phyloP scores from a whole-genome alignment of 768 basidiomycete genomes.

The Xerocomellus amylosporus region DNA sequence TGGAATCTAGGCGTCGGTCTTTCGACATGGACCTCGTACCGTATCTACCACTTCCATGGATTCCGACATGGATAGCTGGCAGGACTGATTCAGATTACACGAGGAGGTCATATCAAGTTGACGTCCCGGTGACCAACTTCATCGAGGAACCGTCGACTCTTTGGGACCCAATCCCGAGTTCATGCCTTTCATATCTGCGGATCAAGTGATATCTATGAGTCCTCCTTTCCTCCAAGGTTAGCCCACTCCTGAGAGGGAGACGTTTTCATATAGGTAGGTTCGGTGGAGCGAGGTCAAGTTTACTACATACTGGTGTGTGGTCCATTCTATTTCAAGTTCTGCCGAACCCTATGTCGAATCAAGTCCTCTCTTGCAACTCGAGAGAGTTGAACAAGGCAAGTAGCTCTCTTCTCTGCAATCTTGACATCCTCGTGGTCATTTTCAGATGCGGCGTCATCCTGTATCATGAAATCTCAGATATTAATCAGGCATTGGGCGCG shows the following conservation, averaged over 20 bases:
- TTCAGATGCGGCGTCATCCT: not conserved
- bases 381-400: not conserved
- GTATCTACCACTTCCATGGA: not conserved
- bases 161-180: not conserved
- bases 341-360: not conserved
- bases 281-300: not conserved
- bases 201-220: conserved; percentile 8
- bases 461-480: conserved; percentile 3
- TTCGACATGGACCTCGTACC: not conserved
- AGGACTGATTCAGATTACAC: conserved; percentile 7
- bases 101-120: conserved; percentile 1
- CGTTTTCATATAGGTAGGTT: not conserved
- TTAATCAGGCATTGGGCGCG: not conserved
- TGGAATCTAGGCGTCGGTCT: not conserved
- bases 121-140: not conserved
- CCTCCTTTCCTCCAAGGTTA: not conserved
- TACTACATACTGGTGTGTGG: not conserved
- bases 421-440: not conserved
- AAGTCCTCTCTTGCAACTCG: not conserved
- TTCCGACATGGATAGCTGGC: not conserved
- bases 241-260: not conserved
- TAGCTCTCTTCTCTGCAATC: not conserved
- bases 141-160: not conserved
- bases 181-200: conserved; percentile 18
- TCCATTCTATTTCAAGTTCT: not conserved